Evolutionary conservation across 495 filamentous ascomycete species (phyloP).

Genomic region (Penicillium simplicissimum): DNA sequence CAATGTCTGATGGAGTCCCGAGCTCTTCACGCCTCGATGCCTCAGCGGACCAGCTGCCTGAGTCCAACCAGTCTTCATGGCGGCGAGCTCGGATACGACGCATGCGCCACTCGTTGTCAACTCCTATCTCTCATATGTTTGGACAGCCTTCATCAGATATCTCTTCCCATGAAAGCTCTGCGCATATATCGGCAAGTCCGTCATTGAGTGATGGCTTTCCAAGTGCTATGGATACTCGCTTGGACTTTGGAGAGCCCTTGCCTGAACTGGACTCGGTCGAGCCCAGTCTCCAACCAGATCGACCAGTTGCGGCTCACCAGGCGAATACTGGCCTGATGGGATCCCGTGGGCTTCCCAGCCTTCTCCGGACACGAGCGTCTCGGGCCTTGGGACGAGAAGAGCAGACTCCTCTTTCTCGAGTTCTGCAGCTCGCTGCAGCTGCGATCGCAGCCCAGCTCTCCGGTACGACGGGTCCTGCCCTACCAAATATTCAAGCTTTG

Average conservation of each 20-base stretch:
- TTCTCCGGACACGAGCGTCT: constrained; percentile 50
- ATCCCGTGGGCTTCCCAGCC: constrained; percentile 43
- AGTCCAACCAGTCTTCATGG: constrained; percentile 43
- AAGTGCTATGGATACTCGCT: constrained; percentile 43
- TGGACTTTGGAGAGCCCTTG: constrained; percentile 42
- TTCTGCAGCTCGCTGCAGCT: constrained; percentile 60
- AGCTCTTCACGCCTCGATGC: constrained; percentile 28
- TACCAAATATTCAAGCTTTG: constrained; percentile 59
- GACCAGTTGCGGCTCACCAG: constrained; percentile 24
- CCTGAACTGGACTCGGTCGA: constrained; percentile 50
- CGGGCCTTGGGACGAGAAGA: constrained; percentile 55
- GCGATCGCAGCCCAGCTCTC: constrained; percentile 63
- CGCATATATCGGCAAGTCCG: constrained; percentile 2
- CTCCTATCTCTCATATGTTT: constrained; percentile 49
- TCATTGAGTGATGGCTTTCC: constrained; percentile 19
- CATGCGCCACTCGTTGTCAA: constrained; percentile 46
- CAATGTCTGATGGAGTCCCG: constrained; percentile 27
- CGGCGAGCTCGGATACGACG: constrained; percentile 46
- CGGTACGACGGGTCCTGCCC: constrained; percentile 51
- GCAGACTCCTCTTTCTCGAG: constrained; percentile 57
- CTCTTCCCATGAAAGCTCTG: constrained; percentile 13
- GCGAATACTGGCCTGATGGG: constrained; percentile 29
- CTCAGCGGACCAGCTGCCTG: constrained; percentile 27
- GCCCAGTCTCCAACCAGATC: constrained; percentile 27
- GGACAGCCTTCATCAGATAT: constrained; percentile 35